Base-by-base conservation (phyloP, 2,329 filamentous ascomycete genomes). In the Bipolaris gigantea region DNA sequence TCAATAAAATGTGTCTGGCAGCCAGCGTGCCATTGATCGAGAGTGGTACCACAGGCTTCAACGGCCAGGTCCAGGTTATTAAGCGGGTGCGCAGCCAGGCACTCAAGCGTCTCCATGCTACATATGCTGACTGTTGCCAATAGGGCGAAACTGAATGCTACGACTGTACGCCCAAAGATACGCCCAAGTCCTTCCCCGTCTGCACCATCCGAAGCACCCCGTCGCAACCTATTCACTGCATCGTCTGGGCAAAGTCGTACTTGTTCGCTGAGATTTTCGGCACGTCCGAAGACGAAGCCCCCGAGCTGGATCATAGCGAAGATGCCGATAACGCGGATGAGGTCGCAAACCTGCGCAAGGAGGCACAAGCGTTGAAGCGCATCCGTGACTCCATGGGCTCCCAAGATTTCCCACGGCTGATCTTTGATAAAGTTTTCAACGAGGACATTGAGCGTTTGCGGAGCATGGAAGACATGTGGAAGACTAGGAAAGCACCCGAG, bases 191-290 rank as follows among this genome's bases (percentile, higher is more conserved):
- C 1, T 97, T 95, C 69, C 92, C 94, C 1, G 92, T 97, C 38
- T 99, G 94, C 78, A 99, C 94, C 1, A 97, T 99, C 66, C 86
- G 94, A 73, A 97, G 91, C 73, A 99, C 92, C 0, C 94, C 94
- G 0, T 96, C 89, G 61, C 93, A 97, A 67, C 90, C 93, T 0
- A 97, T 99, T 39, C 94, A 99, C 76, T 97, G 94, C 77, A 99
- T 99, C 57, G 93, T 99, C 2, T 99, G 94, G 94, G 93, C 85
- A 18, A 99, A 97, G 77, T 96, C 92, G 73, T 99, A 97, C 73
- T 82, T 99, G 8, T 84, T 99, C 56, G 94, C 91, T 62, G 94
- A 99, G 74, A 86, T 99, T 7, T 99, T 97, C 65, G 94, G 94
- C 16, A 85, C 86, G 3, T 95, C 91, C 64, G 93, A 97, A 74